phyloP scores from a whole-genome alignment of 2,329 filamentous ascomycete species.

The Venturia effusa region DNA sequence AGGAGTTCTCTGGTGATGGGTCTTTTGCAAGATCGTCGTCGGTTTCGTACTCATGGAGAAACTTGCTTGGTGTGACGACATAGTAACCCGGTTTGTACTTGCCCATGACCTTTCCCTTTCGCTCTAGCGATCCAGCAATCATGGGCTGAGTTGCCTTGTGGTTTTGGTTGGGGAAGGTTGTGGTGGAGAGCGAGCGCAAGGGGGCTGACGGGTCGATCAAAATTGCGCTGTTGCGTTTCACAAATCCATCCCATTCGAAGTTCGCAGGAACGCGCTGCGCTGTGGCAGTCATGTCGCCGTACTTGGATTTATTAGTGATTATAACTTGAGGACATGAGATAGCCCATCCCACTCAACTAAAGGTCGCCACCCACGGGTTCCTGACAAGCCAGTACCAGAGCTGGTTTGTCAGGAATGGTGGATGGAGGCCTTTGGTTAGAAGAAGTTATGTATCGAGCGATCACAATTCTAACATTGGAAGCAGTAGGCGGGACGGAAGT shows the following conservation, averaged over 20 bases:
- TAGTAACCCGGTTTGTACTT: slow-evolving; percentile 77
- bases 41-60: slow-evolving; percentile 93
- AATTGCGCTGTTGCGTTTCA: slow-evolving; percentile 55
- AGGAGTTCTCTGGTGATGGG: slow-evolving; percentile 71
- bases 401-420: too few relatives aligned
- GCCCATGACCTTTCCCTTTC: slow-evolving; percentile 80
- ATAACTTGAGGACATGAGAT: background rate
- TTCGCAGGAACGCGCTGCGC: slow-evolving; percentile 69
- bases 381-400: too few relatives aligned
- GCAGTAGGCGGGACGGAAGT: too few relatives aligned
- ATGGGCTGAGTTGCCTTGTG: slow-evolving; percentile 70
- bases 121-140: slow-evolving; percentile 80
- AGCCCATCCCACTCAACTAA: too few relatives aligned
- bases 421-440: too few relatives aligned
- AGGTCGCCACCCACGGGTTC: too few relatives aligned
- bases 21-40: slow-evolving; percentile 65
- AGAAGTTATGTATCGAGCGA: too few relatives aligned
- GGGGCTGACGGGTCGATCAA: slow-evolving; percentile 70
- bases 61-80: slow-evolving; percentile 78
- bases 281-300: slow-evolving; percentile 69
- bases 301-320: slow-evolving; percentile 24
- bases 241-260: slow-evolving; percentile 88
- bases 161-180: slow-evolving; percentile 80
- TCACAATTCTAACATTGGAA: too few relatives aligned
- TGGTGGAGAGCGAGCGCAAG: slow-evolving; percentile 60